phyloP scores from a whole-genome alignment of 331 rosid genomes.

The Ulmus americana region DNA sequence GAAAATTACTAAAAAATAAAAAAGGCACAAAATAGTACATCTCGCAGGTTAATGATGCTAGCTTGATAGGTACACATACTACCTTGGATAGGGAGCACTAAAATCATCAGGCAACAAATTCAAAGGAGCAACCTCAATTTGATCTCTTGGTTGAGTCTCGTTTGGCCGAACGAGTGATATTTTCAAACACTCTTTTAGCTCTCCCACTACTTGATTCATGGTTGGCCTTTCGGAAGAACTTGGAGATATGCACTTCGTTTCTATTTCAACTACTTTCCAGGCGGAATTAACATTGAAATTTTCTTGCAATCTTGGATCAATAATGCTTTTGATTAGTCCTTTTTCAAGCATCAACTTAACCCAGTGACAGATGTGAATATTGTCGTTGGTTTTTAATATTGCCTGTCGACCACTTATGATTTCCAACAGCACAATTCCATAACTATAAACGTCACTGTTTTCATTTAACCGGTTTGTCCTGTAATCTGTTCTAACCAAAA shows the following conservation, averaged over 20 bases:
- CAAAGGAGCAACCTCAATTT: too few species aligned
- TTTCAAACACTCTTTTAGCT: conserved; percentile 5
- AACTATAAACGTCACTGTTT: conserved; percentile 21
- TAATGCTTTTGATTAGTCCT: conserved; percentile 1
- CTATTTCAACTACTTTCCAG: conserved; percentile 11
- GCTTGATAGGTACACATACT: too few species aligned
- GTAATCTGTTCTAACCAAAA: conserved; percentile 1
- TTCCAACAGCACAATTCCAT: conserved; percentile 18
- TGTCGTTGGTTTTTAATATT: neutral
- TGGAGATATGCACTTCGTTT: conserved; percentile 3
- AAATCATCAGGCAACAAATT: too few species aligned
- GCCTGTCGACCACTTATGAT: conserved; percentile 12
- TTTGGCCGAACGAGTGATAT: too few species aligned
- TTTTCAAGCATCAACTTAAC: neutral
- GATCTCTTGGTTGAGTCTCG: too few species aligned
- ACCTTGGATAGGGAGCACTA: too few species aligned
- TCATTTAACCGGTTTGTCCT: conserved; percentile 10
- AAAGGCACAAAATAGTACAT: too few species aligned
- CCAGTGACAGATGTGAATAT: conserved; percentile 1
- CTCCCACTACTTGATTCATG: conserved; percentile 1
- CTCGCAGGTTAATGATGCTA: too few species aligned
- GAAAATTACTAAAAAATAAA: too few species aligned
- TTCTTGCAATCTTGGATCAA: conserved; percentile 4
- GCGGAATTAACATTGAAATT: neutral
- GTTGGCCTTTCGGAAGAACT: neutral